Evolutionary conservation across 345 rosid species (phyloP).

Genomic region (Acer yangbiense): DNA sequence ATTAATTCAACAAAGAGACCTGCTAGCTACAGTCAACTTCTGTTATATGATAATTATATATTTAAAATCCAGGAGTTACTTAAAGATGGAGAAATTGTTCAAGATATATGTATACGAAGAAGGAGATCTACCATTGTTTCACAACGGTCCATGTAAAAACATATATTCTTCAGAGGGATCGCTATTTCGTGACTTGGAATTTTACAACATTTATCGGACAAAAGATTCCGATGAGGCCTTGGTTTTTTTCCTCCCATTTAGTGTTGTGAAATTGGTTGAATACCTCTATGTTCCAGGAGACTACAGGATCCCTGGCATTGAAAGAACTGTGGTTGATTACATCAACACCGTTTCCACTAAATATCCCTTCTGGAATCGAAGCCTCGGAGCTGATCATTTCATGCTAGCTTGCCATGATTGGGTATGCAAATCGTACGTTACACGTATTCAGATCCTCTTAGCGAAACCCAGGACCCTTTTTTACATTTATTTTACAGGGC

Average conservation of each 20-base stretch:
- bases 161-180: constrained; percentile 43
- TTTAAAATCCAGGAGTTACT: constrained; percentile 30
- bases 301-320: constrained; percentile 36
- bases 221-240: constrained; percentile 55
- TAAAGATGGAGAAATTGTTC: constrained; percentile 45
- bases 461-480: too few species aligned
- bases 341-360: constrained; percentile 42
- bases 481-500: constrained; percentile 41
- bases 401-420: constrained; percentile 89
- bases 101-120: constrained; percentile 41
- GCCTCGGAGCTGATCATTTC: constrained; percentile 76
- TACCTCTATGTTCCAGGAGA: constrained; percentile 45
- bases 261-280: constrained; percentile 67
- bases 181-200: constrained; percentile 40
- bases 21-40: too few species aligned
- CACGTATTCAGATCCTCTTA: neutral
- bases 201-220: constrained; percentile 39
- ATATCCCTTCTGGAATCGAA: constrained; percentile 73
- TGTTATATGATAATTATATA: too few species aligned
- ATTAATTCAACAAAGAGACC: too few species aligned
- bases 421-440: constrained; percentile 34
- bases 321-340: constrained; percentile 53
- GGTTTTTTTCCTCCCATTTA: constrained; percentile 72
- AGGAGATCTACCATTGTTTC: constrained; percentile 44
- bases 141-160: constrained; percentile 40